Evolutionary conservation across 768 basidiomycete species (phyloP).

Genomic region (Leucocoprinus birnbaumii): DNA sequence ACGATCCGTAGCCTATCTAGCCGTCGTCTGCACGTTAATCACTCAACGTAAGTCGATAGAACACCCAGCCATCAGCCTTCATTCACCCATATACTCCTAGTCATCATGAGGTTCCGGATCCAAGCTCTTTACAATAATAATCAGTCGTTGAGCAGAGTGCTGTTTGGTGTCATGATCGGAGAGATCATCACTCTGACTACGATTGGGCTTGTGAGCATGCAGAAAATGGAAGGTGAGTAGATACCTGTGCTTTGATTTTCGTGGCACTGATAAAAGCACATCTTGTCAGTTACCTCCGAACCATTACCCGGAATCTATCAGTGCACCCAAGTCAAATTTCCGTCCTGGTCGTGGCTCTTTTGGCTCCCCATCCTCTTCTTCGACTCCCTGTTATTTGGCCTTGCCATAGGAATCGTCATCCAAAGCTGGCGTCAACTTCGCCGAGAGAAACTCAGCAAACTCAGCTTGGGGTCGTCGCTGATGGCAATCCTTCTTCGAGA

Average conservation of each 20-base stretch:
- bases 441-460: neutral
- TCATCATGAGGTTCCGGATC: constrained; percentile 25
- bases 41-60: constrained; percentile 19
- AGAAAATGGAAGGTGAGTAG: constrained; percentile 17
- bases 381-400: constrained; percentile 23
- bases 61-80: neutral
- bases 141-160: constrained; percentile 11
- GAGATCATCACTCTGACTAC: constrained; percentile 18
- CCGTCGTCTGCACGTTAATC: constrained; percentile 20
- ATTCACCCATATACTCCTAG: constrained; percentile 12
- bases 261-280: neutral
- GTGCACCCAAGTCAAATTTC: constrained; percentile 14
- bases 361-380: constrained; percentile 29
- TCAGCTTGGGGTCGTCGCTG: constrained; percentile 14
- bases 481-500: constrained; percentile 24
- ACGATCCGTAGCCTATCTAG: constrained; percentile 17
- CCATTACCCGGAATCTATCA: constrained; percentile 10
- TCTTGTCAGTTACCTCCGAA: constrained; percentile 3
- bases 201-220: constrained; percentile 16
- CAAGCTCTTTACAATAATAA: constrained; percentile 21
- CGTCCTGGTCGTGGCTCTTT: constrained; percentile 20
- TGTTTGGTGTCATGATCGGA: constrained; percentile 17
- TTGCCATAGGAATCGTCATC: constrained; percentile 21
- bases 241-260: neutral
- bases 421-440: neutral